Conservation (phyloP, 768 basidiomycete species). For the Mycena amicta region DNA sequence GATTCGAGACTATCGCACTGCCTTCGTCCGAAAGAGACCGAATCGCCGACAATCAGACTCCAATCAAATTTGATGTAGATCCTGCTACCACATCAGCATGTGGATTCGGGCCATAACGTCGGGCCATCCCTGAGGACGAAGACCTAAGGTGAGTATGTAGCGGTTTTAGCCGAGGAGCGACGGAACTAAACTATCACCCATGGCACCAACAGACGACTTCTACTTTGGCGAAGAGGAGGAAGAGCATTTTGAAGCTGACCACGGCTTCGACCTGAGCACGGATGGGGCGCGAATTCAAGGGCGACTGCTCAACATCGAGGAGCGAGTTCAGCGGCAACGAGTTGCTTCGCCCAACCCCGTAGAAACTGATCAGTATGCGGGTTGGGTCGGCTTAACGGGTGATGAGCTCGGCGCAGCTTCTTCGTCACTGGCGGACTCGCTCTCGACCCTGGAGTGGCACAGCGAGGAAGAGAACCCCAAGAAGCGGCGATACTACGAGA, state of each 20-base stretch:
- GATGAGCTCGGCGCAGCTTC: neutral
- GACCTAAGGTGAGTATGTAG: no score
- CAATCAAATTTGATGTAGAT: no score
- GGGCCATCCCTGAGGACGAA: no score
- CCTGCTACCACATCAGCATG: no score
- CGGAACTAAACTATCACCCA: no score
- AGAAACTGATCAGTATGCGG: neutral
- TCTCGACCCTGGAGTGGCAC: neutral
- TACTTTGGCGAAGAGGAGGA: neutral
- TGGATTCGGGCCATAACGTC: no score
- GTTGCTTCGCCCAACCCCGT: neutral
- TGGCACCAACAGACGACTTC: neutral
- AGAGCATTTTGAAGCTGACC: neutral
- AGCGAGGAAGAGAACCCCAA: neutral
- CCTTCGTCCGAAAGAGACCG: no score
- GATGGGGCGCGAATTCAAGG: neutral
- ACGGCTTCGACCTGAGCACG: neutral
- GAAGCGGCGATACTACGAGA: neutral
- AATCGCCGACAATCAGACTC: no score
- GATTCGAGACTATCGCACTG: no score
- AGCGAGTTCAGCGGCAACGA: neutral
- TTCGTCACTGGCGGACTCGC: neutral
- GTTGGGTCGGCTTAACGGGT: neutral
- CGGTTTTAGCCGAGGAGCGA: no score
- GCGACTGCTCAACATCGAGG: neutral